Evolutionary conservation across 192 early-diverging fungal species (phyloP).

Genomic region (Backusella psychrophila): DNA sequence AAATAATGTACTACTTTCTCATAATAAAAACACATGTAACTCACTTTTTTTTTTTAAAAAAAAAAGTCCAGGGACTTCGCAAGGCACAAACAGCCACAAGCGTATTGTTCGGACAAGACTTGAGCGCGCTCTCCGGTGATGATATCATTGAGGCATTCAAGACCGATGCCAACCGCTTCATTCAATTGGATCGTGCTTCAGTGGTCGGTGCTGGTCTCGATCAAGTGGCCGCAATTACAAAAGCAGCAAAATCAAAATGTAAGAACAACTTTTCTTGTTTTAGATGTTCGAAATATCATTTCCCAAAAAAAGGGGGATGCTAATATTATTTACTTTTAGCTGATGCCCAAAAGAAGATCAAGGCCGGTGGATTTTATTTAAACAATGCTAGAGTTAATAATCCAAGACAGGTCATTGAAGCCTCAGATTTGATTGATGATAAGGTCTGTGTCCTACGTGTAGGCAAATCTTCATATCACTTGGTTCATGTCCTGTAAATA

Average conservation of each 20-base stretch:
- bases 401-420: conserved; percentile 34
- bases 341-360: conserved; percentile 73
- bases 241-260: conserved; percentile 71
- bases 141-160: conserved; percentile 75
- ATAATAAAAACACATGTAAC: not conserved
- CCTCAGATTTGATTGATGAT: conserved; percentile 62
- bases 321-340: conserved; percentile 37
- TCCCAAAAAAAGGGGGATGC: not conserved
- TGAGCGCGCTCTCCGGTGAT: conserved; percentile 40
- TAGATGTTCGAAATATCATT: not conserved
- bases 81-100: conserved; percentile 70
- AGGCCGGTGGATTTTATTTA: conserved; percentile 81
- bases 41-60: not conserved
- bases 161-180: conserved; percentile 57
- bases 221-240: conserved; percentile 57
- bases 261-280: conserved; percentile 8
- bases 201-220: conserved; percentile 54
- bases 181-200: conserved; percentile 34
- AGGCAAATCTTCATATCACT: conserved; percentile 77
- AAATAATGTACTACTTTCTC: not conserved
- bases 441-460: conserved; percentile 66
- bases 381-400: conserved; percentile 59
- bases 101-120: conserved; percentile 70
- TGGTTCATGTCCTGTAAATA: conserved; percentile 44
- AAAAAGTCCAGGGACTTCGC: conserved; percentile 50